Evolutionary conservation across 192 early-diverging fungal genomes (phyloP).

Genomic region (Gonapodya sp.): DNA sequence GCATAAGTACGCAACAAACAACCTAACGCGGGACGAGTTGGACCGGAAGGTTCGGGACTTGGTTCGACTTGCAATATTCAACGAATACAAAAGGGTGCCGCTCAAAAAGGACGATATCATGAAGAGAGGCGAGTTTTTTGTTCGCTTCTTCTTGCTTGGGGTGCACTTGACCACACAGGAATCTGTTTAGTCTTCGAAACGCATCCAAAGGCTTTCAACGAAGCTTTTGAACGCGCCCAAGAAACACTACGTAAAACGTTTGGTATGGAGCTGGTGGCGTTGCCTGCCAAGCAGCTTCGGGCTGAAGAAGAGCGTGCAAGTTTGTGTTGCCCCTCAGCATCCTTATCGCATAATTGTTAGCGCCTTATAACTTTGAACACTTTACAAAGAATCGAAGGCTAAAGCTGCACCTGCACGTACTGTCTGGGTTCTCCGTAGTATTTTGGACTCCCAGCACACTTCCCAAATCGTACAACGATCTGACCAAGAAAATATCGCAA

Average conservation of each 20-base stretch:
- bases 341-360: not conserved
- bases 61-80: conserved; percentile 49
- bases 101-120: conserved; percentile 51
- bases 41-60: conserved; percentile 47
- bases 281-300: conserved; percentile 19
- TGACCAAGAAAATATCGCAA: not conserved
- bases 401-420: not conserved
- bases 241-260: conserved; percentile 36
- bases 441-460: not conserved
- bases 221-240: conserved; percentile 39
- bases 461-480: not conserved
- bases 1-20: not conserved
- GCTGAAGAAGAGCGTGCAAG: not conserved
- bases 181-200: conserved; percentile 39
- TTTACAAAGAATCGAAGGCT: not conserved
- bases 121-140: conserved; percentile 28
- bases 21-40: conserved; percentile 29
- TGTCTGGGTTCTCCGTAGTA: not conserved
- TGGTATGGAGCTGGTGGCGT: conserved; percentile 54
- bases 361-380: not conserved
- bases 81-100: conserved; percentile 34
- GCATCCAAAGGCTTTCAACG: conserved; percentile 28
- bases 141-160: too few species aligned
- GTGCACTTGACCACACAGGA: too few species aligned
- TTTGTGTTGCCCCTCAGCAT: not conserved